Conservation (phyloP, 2,329 filamentous ascomycete species). For the Lecanosticta acicola region DNA sequence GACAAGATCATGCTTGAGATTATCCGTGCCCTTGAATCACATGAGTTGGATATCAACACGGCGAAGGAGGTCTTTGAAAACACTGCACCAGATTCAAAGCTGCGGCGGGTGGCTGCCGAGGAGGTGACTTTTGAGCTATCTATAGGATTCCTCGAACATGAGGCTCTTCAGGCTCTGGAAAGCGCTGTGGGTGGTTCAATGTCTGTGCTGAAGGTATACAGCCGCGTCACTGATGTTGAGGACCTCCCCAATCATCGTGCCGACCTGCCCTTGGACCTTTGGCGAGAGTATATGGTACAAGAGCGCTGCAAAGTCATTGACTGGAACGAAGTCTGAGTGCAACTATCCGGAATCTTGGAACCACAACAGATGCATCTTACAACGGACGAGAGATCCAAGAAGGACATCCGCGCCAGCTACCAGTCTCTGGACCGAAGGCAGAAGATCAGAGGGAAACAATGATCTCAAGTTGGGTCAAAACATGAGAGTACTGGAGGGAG, state of each 20-base stretch:
- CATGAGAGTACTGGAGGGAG: no score
- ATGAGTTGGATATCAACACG: not conserved
- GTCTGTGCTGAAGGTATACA: not conserved
- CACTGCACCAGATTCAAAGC: not conserved
- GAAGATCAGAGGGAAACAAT: no score
- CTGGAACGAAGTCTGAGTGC: no score
- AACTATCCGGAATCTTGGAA: no score
- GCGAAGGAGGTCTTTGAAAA: not conserved
- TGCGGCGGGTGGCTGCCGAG: not conserved
- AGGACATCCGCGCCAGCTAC: no score
- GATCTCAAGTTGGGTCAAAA: no score
- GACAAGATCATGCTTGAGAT: constrained; percentile 1
- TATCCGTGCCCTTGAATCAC: not conserved
- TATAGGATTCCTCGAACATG: not conserved
- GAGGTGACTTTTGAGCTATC: not conserved
- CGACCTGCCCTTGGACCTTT: not conserved
- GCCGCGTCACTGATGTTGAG: not conserved
- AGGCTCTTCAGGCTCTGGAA: not conserved
- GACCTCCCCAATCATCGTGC: not conserved
- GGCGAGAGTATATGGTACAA: no score
- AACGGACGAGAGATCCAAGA: no score
- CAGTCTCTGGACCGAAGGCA: no score
- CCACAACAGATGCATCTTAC: no score
- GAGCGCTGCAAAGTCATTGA: no score
- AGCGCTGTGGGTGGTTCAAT: not conserved